A percentile compares a stretch with the other conserved stretches of the same genome.
These are phyloP conservation scores for Chytriomyces sp. DNA, from an alignment of 192 early-diverging fungal genomes.

Conservation along the genomic window DNA sequence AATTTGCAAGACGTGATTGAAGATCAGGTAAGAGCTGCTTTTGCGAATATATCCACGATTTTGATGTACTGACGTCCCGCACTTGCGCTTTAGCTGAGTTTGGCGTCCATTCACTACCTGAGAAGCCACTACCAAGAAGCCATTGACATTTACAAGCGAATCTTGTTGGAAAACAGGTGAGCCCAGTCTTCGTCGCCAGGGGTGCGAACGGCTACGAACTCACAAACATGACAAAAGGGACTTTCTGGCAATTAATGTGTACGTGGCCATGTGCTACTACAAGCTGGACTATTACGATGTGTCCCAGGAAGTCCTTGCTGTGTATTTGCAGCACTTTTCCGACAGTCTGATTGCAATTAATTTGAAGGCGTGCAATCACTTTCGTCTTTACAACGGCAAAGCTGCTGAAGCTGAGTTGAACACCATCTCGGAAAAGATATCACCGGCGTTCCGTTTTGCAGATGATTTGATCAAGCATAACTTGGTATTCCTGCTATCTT, in stretches of 20 bases:
- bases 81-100: constrained; percentile 40
- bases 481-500: constrained; percentile 21
- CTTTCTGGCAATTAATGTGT: constrained; percentile 65
- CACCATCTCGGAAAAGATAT: constrained; percentile 53
- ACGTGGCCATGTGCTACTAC: constrained; percentile 71
- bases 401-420: constrained; percentile 65
- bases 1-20: constrained; percentile 67
- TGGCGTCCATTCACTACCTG: constrained; percentile 68
- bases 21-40: constrained; percentile 51
- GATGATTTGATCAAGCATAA: constrained; percentile 60
- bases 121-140: constrained; percentile 70
- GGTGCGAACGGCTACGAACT: no score
- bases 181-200: no score
- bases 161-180: constrained; percentile 60
- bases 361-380: constrained; percentile 69
- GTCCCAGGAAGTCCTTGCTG: constrained; percentile 65
- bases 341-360: constrained; percentile 65
- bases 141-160: constrained; percentile 70
- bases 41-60: not conserved
- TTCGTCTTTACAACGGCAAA: constrained; percentile 67
- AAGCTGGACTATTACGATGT: constrained; percentile 73
- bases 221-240: no score
- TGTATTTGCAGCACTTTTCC: constrained; percentile 62
- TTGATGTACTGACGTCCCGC: not conserved
- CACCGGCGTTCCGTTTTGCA: constrained; percentile 54